A percentile compares a stretch with the other conserved stretches of the same genome.
phyloP scores from a whole-genome alignment of 2,329 filamentous ascomycete genomes.

The Nakataea oryzae region DNA sequence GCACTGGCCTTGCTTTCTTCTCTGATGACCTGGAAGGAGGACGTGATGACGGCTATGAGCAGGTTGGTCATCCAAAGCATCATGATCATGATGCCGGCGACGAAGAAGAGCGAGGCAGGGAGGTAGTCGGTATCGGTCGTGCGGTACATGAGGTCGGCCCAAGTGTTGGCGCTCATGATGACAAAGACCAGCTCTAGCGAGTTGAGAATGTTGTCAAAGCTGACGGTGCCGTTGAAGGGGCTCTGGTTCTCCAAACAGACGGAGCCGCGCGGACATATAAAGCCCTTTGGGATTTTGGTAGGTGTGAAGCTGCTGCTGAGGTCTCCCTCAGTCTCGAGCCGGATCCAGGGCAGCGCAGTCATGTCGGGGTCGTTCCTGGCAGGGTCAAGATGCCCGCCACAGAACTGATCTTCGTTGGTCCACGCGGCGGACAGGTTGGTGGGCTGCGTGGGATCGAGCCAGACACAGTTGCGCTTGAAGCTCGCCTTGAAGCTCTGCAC shows the following conservation, averaged over 20 bases:
- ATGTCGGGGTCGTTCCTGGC: constrained; percentile 34
- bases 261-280: constrained; percentile 75
- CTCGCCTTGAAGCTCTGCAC: constrained; percentile 93
- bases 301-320: constrained; percentile 38
- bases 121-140: constrained; percentile 88
- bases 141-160: constrained; percentile 88
- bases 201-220: constrained; percentile 89
- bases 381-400: constrained; percentile 68
- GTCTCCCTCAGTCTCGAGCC: constrained; percentile 21
- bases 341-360: constrained; percentile 54
- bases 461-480: constrained; percentile 66
- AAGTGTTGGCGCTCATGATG: constrained; percentile 97
- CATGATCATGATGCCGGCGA: constrained; percentile 72
- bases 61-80: constrained; percentile 95
- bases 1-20: constrained; percentile 93
- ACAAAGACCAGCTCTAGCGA: constrained; percentile 93
- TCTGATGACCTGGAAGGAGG: constrained; percentile 94
- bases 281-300: constrained; percentile 61
- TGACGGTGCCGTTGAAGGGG: constrained; percentile 77
- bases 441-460: constrained; percentile 55
- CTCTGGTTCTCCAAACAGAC: constrained; percentile 70
- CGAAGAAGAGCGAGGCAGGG: constrained; percentile 69
- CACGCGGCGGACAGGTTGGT: constrained; percentile 44
- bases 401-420: constrained; percentile 63
- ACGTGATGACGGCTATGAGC: constrained; percentile 91